Conservation (phyloP, 2,329 filamentous ascomycete genomes). For the Sarocladium oryzae region DNA sequence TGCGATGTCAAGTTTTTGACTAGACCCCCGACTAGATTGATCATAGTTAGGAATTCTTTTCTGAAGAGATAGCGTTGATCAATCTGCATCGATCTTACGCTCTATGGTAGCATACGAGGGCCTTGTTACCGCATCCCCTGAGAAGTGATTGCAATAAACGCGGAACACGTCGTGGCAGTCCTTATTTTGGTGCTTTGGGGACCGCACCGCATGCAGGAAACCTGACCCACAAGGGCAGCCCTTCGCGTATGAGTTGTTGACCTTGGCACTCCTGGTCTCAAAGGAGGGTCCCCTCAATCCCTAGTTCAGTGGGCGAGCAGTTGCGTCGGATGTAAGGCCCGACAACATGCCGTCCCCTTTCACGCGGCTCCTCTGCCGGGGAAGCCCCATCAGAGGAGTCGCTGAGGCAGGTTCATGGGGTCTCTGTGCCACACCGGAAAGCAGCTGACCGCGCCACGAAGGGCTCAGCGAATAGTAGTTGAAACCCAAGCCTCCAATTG, state of each 20-base stretch:
- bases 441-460: conserved; percentile 4
- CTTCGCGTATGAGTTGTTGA: not conserved
- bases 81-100: no score
- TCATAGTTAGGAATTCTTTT: no score
- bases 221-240: not conserved
- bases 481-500: not conserved
- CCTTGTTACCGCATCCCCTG: not conserved
- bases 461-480: not conserved
- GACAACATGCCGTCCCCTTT: not conserved
- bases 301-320: not conserved
- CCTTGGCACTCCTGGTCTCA: not conserved
- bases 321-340: not conserved
- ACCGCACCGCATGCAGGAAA: not conserved
- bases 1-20: no score
- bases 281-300: not conserved
- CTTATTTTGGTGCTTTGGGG: not conserved
- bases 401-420: not conserved
- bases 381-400: not conserved
- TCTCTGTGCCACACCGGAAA: not conserved
- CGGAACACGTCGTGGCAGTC: not conserved
- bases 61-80: no score
- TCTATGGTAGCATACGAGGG: no score
- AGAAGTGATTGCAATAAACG: not conserved
- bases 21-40: no score
- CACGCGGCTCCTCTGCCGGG: not conserved